These are phyloP conservation scores for Colletotrichum viniferum DNA, from an alignment of 2,329 filamentous ascomycete species.

Conservation along the genomic window DNA sequence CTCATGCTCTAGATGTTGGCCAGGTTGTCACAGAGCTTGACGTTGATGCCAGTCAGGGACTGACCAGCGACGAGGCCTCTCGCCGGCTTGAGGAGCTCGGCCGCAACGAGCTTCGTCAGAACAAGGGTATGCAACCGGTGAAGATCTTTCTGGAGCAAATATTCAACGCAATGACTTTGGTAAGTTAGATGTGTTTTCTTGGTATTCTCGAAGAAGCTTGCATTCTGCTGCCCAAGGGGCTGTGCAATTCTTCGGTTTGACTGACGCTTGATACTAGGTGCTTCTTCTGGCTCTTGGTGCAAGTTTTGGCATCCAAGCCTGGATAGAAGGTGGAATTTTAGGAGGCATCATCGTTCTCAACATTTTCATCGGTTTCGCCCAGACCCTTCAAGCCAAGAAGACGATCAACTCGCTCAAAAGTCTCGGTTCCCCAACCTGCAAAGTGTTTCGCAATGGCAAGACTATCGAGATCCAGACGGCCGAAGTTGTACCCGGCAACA, in stretches of 20 bases:
- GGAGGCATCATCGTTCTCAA: constrained; percentile 63
- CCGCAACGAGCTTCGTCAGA: constrained; percentile 67
- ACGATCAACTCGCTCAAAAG: constrained; percentile 52
- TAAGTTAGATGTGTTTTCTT: constrained; percentile 31
- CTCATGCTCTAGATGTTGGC: constrained; percentile 63
- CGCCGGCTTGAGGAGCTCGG: constrained; percentile 61
- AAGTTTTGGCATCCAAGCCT: constrained; percentile 62
- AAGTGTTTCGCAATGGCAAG: constrained; percentile 46
- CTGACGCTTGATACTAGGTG: constrained; percentile 33
- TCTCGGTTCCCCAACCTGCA: constrained; percentile 47
- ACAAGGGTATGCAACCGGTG: constrained; percentile 60
- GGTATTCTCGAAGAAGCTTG: neutral
- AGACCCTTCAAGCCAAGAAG: constrained; percentile 52
- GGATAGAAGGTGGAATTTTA: constrained; percentile 65
- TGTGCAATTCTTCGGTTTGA: rapidly evolving
- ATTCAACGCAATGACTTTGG: constrained; percentile 72
- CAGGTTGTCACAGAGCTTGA: constrained; percentile 58
- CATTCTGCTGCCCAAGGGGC: neutral
- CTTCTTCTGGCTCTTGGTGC: constrained; percentile 63
- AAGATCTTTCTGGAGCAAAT: constrained; percentile 71
- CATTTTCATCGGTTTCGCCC: constrained; percentile 55
- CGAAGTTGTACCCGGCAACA: constrained; percentile 61
- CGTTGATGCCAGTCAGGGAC: constrained; percentile 60
- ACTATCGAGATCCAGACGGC: constrained; percentile 40
- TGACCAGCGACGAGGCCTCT: constrained; percentile 58